Conservation (phyloP, 257 asterid genomes). For the Ocimum tenuiflorum region DNA sequence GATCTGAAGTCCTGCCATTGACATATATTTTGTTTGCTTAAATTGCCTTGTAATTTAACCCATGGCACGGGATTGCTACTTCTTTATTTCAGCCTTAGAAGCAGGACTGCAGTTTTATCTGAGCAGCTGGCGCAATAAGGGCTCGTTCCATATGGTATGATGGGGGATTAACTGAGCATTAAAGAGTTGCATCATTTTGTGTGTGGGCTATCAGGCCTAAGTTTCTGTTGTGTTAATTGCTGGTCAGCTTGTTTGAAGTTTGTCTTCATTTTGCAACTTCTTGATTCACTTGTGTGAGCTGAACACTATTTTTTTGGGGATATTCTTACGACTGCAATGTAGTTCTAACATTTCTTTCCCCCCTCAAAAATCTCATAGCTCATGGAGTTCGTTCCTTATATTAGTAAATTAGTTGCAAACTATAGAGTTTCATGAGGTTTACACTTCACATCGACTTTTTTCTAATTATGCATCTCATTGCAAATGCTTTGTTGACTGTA, state of each 20-base stretch:
- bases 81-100: conserved; percentile 31
- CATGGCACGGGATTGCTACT: conserved; percentile 28
- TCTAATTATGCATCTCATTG: neutral
- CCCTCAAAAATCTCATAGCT: neutral
- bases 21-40: conserved; percentile 14
- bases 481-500: neutral
- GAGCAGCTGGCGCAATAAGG: conserved; percentile 57
- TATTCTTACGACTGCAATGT: neutral
- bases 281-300: neutral
- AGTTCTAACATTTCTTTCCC: neutral
- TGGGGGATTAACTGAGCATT: conserved; percentile 38
- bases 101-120: conserved; percentile 53
- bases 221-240: neutral
- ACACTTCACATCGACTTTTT: neutral
- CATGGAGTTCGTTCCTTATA: neutral
- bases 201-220: neutral
- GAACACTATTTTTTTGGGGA: neutral
- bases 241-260: neutral
- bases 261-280: conserved; percentile 4
- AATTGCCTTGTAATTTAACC: conserved; percentile 35
- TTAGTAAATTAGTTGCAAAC: neutral
- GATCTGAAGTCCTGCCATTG: too few relatives aligned
- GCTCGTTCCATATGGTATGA: conserved; percentile 55
- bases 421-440: neutral
- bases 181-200: conserved; percentile 17